A percentile compares a stretch with the other conserved stretches of the same genome.
These are phyloP conservation scores for Roridomyces roridus DNA, from an alignment of 768 basidiomycete species.

Conservation along the genomic window DNA sequence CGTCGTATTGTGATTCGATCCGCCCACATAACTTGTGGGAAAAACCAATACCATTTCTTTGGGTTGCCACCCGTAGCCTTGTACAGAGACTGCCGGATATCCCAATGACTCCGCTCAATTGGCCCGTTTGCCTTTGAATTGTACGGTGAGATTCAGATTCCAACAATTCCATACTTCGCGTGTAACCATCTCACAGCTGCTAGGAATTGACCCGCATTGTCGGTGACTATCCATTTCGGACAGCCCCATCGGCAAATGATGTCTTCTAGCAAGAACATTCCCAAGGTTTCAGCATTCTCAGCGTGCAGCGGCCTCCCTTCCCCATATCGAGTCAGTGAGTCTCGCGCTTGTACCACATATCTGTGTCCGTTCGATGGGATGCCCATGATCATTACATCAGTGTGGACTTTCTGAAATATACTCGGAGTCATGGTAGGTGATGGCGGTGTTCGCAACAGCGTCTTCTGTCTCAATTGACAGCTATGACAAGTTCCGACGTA, in stretches of 20 bases:
- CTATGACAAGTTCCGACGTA: slow-evolving; percentile 30
- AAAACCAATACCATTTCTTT: slow-evolving; percentile 36
- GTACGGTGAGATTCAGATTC: slow-evolving; percentile 40
- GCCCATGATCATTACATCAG: slow-evolving; percentile 31
- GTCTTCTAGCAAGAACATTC: slow-evolving; percentile 33
- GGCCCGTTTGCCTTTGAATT: slow-evolving; percentile 42
- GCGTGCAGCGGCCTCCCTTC: slow-evolving; percentile 29
- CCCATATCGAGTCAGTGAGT: slow-evolving; percentile 23
- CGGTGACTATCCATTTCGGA: slow-evolving; percentile 5
- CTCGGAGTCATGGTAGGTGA: slow-evolving; percentile 25
- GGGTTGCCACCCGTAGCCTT: too few relatives aligned
- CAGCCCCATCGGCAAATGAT: too few relatives aligned
- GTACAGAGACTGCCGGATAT: slow-evolving; percentile 43
- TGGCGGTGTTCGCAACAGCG: slow-evolving; percentile 20
- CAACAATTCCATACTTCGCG: slow-evolving; percentile 34
- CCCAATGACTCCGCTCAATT: slow-evolving; percentile 30
- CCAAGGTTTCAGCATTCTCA: slow-evolving; percentile 28
- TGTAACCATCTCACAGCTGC: slow-evolving; percentile 30
- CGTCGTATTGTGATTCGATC: too few relatives aligned
- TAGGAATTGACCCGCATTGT: slow-evolving; percentile 42
- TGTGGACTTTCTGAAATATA: too few relatives aligned
- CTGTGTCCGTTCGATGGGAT: slow-evolving; percentile 16
- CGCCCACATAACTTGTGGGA: slow-evolving; percentile 39
- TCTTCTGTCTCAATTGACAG: slow-evolving; percentile 29
- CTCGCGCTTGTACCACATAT: slow-evolving; percentile 32